Percentiles rank a stretch among this genome's conserved stretches.
phyloP scores from a whole-genome alignment of 2,329 filamentous ascomycete species.

The Pseudogymnoascus destructans region DNA sequence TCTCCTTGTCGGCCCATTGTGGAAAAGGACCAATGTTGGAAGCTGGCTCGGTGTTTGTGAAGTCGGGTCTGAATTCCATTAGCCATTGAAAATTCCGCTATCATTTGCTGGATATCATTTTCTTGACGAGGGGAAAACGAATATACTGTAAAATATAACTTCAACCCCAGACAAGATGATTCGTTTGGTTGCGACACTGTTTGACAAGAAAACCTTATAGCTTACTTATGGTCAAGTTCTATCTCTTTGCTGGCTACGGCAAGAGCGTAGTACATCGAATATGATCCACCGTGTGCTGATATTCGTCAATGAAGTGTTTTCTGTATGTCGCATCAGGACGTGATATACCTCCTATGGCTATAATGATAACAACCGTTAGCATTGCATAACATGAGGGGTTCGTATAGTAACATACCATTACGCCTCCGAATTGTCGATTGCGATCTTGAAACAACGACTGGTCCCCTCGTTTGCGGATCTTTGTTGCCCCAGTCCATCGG shows the following conservation, averaged over 20 bases:
- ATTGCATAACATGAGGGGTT: conserved; percentile 14
- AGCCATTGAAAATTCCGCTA: neutral
- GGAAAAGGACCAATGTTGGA: conserved; percentile 77
- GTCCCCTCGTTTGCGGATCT: conserved; percentile 64
- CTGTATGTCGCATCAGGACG: neutral
- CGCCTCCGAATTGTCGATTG: conserved; percentile 64
- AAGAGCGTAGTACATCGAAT: conserved; percentile 89
- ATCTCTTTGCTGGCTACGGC: conserved; percentile 87
- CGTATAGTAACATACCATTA: conserved; percentile 48
- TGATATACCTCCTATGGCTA: conserved; percentile 44
- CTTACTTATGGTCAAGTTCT: conserved; percentile 59
- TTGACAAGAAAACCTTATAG: neutral
- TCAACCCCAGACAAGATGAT: neutral
- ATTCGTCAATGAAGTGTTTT: conserved; percentile 34
- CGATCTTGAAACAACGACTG: conserved; percentile 73
- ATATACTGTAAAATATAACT: conserved; percentile 8
- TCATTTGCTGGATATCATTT: neutral
- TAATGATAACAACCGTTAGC: conserved; percentile 15
- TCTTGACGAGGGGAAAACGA: neutral
- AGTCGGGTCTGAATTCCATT: conserved; percentile 40
- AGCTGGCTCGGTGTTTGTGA: conserved; percentile 84
- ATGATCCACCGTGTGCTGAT: conserved; percentile 73
- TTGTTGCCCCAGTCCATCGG: conserved; percentile 75
- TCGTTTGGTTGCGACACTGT: neutral
- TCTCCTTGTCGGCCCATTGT: conserved; percentile 78